Evolutionary conservation across 202 grass and related monocot genomes (phyloP).

Genomic region (Bolboschoenoplectus hybrid): DNA sequence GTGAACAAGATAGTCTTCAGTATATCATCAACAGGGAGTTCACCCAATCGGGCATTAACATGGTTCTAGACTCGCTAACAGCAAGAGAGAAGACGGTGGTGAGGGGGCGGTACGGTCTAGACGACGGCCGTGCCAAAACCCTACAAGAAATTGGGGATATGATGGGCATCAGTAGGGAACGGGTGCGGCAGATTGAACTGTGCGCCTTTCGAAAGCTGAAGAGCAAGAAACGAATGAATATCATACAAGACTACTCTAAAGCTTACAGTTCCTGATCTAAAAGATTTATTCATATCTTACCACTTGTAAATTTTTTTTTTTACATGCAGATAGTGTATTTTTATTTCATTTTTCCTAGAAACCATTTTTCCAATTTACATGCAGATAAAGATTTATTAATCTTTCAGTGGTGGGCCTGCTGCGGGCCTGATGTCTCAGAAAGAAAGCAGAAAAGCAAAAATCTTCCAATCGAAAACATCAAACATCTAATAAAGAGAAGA

Average conservation of each 20-base stretch:
- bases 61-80: slow-evolving; percentile 67
- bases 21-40: slow-evolving; percentile 62
- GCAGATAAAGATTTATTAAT: not conserved
- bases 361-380: slow-evolving; percentile 8
- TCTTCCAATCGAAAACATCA: slow-evolving; percentile 7
- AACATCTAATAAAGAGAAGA: not conserved
- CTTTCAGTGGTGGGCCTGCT: not conserved
- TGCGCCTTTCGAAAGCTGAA: slow-evolving; percentile 80
- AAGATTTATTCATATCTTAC: slow-evolving; percentile 25
- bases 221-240: slow-evolving; percentile 60
- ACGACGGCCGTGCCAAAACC: slow-evolving; percentile 62
- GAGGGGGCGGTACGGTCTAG: slow-evolving; percentile 72
- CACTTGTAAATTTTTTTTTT: slow-evolving; percentile 25
- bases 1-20: slow-evolving; percentile 62
- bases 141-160: slow-evolving; percentile 73
- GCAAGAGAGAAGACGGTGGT: slow-evolving; percentile 70
- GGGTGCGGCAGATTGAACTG: slow-evolving; percentile 81
- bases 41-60: slow-evolving; percentile 65
- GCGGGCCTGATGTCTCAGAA: not conserved
- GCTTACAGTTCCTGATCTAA: not conserved
- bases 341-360: slow-evolving; percentile 28
- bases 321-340: slow-evolving; percentile 21
- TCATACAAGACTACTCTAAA: slow-evolving; percentile 61
- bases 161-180: slow-evolving; percentile 82
- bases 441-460: not conserved